Conservation (phyloP, 108 stramenopile species). For the Aurantiochytrium sp. region DNA sequence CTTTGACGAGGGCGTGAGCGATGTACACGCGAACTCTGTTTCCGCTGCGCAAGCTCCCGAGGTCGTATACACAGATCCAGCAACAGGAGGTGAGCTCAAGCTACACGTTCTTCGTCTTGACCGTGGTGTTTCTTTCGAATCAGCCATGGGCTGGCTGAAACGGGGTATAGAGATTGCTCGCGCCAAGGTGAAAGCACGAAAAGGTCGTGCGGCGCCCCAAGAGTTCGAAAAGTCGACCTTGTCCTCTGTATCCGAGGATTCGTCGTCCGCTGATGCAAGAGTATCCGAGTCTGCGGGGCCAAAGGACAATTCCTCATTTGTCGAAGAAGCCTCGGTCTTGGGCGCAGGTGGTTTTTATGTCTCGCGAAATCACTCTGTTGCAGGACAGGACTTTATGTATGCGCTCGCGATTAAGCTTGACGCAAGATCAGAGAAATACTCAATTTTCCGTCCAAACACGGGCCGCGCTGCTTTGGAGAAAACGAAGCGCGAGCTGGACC, state of each 20-base stretch:
- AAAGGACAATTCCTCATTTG: neutral
- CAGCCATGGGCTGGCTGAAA: neutral
- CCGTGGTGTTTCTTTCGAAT: neutral
- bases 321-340: neutral
- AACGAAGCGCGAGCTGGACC: neutral
- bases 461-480: neutral
- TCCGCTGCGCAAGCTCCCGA: slow-evolving; percentile 25
- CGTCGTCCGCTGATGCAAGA: neutral
- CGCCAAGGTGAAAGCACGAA: neutral
- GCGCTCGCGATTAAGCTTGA: neutral
- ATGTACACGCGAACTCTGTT: slow-evolving; percentile 50
- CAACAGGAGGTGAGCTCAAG: slow-evolving; percentile 39
- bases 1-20: slow-evolving; percentile 60
- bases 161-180: neutral
- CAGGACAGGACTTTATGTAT: neutral
- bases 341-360: neutral
- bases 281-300: neutral
- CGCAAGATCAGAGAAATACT: neutral
- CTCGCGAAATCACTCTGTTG: neutral
- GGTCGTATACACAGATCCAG: slow-evolving; percentile 40
- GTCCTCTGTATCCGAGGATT: neutral
- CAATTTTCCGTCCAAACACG: neutral
- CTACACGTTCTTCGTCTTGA: neutral
- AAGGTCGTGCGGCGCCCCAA: neutral
- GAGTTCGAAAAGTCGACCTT: no score